phyloP scores from a whole-genome alignment of 768 basidiomycete genomes.

The Termitomyces sp. region DNA sequence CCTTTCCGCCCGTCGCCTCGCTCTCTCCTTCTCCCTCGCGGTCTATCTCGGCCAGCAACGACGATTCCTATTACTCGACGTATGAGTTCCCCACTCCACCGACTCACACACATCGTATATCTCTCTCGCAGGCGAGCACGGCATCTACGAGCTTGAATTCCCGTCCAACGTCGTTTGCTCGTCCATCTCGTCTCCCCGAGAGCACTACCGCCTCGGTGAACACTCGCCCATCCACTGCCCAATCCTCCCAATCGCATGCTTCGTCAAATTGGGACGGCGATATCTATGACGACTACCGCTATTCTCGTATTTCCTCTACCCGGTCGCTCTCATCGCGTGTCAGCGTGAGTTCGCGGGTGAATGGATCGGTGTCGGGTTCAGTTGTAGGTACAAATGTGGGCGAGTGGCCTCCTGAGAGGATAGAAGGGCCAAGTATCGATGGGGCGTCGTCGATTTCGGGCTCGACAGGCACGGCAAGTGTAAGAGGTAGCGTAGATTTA shows the following conservation, averaged over 20 bases:
- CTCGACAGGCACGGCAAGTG: background rate
- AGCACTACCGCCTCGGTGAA: background rate
- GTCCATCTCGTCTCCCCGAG: background rate
- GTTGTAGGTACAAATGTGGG: background rate
- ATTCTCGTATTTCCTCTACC: constrained; percentile 55
- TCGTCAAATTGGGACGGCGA: constrained; percentile 40
- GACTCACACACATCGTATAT: constrained; percentile 3
- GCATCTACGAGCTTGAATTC: constrained; percentile 6
- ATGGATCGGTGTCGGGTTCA: background rate
- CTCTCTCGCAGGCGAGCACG: background rate
- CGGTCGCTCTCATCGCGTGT: constrained; percentile 14
- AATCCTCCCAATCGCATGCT: constrained; percentile 5
- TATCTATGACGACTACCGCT: constrained; percentile 79
- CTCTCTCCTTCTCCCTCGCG: constrained; percentile 13
- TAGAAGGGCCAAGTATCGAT: background rate
- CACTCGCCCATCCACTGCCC: constrained; percentile 7
- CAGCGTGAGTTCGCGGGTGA: constrained; percentile 2
- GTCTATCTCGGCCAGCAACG: background rate
- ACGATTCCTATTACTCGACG: background rate
- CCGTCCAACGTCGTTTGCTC: constrained; percentile 3
- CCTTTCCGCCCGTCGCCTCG: constrained; percentile 15
- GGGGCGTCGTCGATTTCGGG: background rate
- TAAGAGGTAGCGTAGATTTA: constrained; percentile 4
- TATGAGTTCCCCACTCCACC: constrained; percentile 10
- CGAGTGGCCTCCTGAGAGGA: constrained; percentile 5